Conservation (phyloP, 2,329 filamentous ascomycete species). For the Claviceps monticola region DNA sequence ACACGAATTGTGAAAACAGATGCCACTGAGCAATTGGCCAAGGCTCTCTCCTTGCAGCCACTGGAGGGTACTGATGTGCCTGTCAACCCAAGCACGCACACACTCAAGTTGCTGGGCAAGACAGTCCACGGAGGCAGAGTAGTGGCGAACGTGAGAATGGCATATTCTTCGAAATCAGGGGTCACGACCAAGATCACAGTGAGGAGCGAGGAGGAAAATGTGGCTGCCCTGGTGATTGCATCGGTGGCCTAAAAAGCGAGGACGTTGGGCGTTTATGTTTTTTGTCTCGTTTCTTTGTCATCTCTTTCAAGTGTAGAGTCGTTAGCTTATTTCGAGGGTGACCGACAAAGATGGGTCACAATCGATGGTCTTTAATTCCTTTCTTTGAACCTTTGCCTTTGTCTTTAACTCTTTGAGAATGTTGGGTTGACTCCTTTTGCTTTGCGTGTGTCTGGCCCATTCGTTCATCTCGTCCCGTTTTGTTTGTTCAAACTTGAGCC, state of each 20-base stretch:
- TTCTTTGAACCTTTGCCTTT: too few relatives aligned
- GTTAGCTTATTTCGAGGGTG: neutral
- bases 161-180: constrained; percentile 79
- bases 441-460: too few relatives aligned
- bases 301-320: neutral
- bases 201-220: constrained; percentile 81
- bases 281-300: neutral
- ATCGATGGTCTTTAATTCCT: too few relatives aligned
- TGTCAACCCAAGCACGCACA: constrained; percentile 78
- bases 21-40: constrained; percentile 80
- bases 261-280: constrained; percentile 17
- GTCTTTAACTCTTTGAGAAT: too few relatives aligned
- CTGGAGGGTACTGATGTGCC: constrained; percentile 89
- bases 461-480: too few relatives aligned
- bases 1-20: constrained; percentile 38
- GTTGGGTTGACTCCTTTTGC: too few relatives aligned
- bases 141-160: constrained; percentile 80
- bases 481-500: too few relatives aligned
- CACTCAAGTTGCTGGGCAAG: constrained; percentile 92
- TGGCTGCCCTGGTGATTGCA: constrained; percentile 71
- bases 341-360: too few relatives aligned
- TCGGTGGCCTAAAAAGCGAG: constrained; percentile 55
- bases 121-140: constrained; percentile 83
- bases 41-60: constrained; percentile 78
- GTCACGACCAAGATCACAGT: constrained; percentile 94